A percentile compares a stretch with the other conserved stretches of the same genome.
Evolutionary conservation across 2,329 filamentous ascomycete genomes (phyloP).

Genomic region (Aspergillus sp.): DNA sequence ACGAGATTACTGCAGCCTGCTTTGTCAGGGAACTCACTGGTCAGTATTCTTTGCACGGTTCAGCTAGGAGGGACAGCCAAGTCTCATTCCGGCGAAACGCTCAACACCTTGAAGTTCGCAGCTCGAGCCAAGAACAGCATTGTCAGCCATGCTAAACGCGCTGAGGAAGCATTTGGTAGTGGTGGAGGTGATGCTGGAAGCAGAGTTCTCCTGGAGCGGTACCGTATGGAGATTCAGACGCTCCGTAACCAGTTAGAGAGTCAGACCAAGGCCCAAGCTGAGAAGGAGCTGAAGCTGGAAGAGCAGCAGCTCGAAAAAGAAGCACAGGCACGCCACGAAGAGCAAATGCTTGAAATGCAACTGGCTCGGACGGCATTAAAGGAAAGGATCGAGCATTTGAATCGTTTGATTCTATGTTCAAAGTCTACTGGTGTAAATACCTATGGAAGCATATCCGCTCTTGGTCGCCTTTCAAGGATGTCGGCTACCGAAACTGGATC

Average conservation of each 20-base stretch:
- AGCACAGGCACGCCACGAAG: constrained; percentile 83
- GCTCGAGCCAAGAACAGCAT: constrained; percentile 97
- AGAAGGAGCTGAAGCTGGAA: constrained; percentile 63
- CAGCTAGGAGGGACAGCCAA: constrained; percentile 76
- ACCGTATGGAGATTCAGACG: constrained; percentile 87
- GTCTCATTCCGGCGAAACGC: constrained; percentile 79
- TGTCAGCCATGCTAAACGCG: constrained; percentile 92
- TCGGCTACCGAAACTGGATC: constrained; percentile 50
- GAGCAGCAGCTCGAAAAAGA: constrained; percentile 78
- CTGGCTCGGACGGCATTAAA: constrained; percentile 92
- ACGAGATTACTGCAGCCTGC: constrained; percentile 90
- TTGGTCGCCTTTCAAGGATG: constrained; percentile 65
- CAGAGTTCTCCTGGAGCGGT: constrained; percentile 84
- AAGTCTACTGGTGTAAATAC: constrained; percentile 93
- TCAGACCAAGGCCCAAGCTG: constrained; percentile 70
- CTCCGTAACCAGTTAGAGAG: constrained; percentile 77
- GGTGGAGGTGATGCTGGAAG: constrained; percentile 80
- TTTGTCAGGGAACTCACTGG: constrained; percentile 86
- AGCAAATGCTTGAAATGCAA: constrained; percentile 99
- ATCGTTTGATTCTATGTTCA: constrained; percentile 89
- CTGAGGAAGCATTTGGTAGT: constrained; percentile 79
- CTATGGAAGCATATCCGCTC: constrained; percentile 68
- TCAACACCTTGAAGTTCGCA: constrained; percentile 96
- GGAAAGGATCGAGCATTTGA: constrained; percentile 95
- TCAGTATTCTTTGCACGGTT: constrained; percentile 97